Base-by-base conservation (phyloP, 805 yeast species). In the Metschnikowia cubensis region DNA sequence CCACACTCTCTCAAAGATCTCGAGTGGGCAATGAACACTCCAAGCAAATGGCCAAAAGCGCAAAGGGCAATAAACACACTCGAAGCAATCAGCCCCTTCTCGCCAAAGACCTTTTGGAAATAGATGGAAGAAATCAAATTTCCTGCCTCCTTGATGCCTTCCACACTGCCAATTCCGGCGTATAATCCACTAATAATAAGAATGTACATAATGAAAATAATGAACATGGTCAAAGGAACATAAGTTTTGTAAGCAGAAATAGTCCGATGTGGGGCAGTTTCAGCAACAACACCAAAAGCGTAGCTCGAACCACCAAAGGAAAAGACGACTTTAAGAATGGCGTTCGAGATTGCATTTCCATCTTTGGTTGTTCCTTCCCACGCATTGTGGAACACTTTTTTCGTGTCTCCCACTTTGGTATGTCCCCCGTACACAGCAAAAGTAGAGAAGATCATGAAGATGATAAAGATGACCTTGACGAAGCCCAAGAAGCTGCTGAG, bases 301-400 rank as follows among this genome's bases (percentile, higher is more conserved):
- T 75, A 75, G 8, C 57, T 56, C 17, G 69, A 57, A 35, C 79
- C 79, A 47, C 75, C 68, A 50, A 70, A 75, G 1, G 79, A 65
- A 45, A 75, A 75, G 3, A 75, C 63, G 38, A 72, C 76, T 66
- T 58, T 71, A 53, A 76, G 70, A 59, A 75, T 73, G 1, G 79
- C 73, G 50, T 58, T 70, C 8, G 75, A 68, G 52, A 75, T 74
- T 11, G 69, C 62, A 57, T 75, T 71, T 11, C 77, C 76, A 50
- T 68, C 68, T 0, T 62, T 62, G 0, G 77, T 74, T 2, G 79
- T 66, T 1, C 77, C 74, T 31, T 58, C 57, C 67, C 74, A 70
- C 0, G 74, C 62, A 52, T 74, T 58, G 32, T 63, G 58, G 56
- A 74, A 74, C 37, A 67, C 66, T 1, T 54, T 56, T n/a, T 57